Percentiles rank a stretch among this genome's conserved stretches.
These are phyloP conservation scores for Fusarium abutilonis DNA, from an alignment of 2,329 filamentous ascomycete species.

Conservation along the genomic window DNA sequence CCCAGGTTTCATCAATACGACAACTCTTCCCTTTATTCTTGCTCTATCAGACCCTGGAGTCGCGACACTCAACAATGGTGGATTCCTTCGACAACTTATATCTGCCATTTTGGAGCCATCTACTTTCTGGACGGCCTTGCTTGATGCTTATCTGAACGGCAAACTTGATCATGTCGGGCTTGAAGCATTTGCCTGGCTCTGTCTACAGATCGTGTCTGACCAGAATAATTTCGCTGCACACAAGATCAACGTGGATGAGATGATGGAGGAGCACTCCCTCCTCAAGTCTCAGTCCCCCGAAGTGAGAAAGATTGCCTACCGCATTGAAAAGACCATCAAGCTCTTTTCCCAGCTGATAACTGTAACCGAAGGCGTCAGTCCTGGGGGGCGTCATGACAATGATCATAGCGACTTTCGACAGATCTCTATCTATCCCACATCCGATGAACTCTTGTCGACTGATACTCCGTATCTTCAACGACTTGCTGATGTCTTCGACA, in stretches of 20 bases:
- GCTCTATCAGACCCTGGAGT: conserved; percentile 26
- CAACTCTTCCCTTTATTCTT: conserved; percentile 24
- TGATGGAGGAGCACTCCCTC: conserved; percentile 42
- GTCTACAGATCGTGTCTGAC: conserved; percentile 54
- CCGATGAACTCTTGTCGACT: conserved; percentile 68
- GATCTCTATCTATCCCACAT: conserved; percentile 72
- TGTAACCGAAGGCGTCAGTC: conserved; percentile 38
- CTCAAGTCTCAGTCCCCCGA: conserved; percentile 39
- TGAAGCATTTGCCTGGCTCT: conserved; percentile 59
- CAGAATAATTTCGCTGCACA: conserved; percentile 30
- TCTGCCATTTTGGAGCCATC: conserved; percentile 62
- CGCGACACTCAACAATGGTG: conserved; percentile 32
- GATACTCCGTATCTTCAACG: conserved; percentile 65
- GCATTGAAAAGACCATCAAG: conserved; percentile 53
- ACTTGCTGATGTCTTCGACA: conserved; percentile 60
- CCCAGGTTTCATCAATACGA: conserved; percentile 44
- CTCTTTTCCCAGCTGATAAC: conserved; percentile 23
- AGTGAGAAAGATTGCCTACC: conserved; percentile 47
- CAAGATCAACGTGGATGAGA: conserved; percentile 32
- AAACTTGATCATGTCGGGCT: conserved; percentile 48
- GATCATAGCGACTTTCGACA: conserved; percentile 70
- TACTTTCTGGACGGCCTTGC: conserved; percentile 63
- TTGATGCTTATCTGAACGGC: conserved; percentile 46
- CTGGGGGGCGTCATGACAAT: conserved; percentile 79
- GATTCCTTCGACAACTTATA: conserved; percentile 46